Percentiles rank a stretch among this genome's conserved stretches.
Evolutionary conservation across 164 flowering plant genomes (phyloP).

Genomic region (Taxillus chinensis): DNA sequence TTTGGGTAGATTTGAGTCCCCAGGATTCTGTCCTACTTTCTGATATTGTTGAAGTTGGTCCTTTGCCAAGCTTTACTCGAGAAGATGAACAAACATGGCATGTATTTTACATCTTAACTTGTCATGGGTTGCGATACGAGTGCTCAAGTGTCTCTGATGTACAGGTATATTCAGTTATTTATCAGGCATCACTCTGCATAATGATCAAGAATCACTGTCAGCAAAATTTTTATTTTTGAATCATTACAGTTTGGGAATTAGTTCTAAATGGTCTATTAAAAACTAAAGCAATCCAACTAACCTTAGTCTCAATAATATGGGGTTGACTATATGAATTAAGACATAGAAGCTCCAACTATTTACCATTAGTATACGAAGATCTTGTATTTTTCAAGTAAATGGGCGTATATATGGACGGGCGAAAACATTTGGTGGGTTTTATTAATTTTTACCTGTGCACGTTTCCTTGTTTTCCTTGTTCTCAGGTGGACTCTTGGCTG

Average conservation of each 20-base stretch:
- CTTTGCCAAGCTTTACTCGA: conserved; percentile 47
- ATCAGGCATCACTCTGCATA: neutral
- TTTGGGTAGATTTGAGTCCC: conserved; percentile 71
- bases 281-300: too few species aligned
- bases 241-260: too few species aligned
- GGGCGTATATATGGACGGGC: too few species aligned
- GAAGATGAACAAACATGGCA: conserved; percentile 51
- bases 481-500: conserved; percentile 70
- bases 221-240: too few species aligned
- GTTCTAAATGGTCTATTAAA: too few species aligned
- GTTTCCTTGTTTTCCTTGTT: neutral
- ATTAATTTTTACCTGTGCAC: too few species aligned
- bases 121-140: conserved; percentile 73
- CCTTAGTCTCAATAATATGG: too few species aligned
- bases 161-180: conserved; percentile 41
- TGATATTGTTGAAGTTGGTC: conserved; percentile 68
- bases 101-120: conserved; percentile 63
- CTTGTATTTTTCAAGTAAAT: too few species aligned
- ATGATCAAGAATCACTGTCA: neutral
- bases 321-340: too few species aligned
- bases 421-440: too few species aligned
- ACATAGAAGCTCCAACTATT: too few species aligned
- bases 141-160: conserved; percentile 63
- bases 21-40: conserved; percentile 75
- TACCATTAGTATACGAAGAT: too few species aligned